Evolutionary conservation across 2,329 filamentous ascomycete genomes (phyloP), one percentile per base, ranked within the genome.

Genomic region (Rutstroemia sp.): DNA sequence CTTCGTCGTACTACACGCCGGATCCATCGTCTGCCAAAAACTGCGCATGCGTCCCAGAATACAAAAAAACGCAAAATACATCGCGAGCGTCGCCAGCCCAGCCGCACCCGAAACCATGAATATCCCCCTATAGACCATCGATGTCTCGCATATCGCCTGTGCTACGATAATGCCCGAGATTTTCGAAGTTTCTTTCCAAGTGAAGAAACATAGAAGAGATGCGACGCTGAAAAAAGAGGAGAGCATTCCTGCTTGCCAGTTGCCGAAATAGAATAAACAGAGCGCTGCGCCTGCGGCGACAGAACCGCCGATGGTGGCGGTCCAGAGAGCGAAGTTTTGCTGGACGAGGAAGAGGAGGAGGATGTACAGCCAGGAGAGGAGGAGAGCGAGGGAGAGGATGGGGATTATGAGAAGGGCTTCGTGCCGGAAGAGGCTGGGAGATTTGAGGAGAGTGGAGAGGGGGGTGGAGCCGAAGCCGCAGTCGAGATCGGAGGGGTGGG

Each of bases 211-310:
- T 4, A 47, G 10, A 16, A 47, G 19, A 2, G 44, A 47, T 7
- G 25, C 16, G 3, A 47, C 10, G 16, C 44, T 27, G 23, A 47
- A 47, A 10, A 47, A 47, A 3, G 44, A 47, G 4, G 44, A 23
- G 6, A 47, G 21, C 10, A 47, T 10, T 5, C 21, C 44, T 3
- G 44, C 44, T 27, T 47, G 44, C 44, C 44, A 47, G 1, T 72
- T 73, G 27, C 86, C 89, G 0, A 77, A 81, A 59, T 80, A 82
- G 1, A 88, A 88, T 37, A 88, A 92, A 69, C 75, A 96, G 5
- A 95, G 89, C 23, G 83, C 39, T n/a, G 39, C 16, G 6, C 16
- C 16, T 7, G 39, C 39, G 5, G 39, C 39, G 17, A 42, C 5
- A 2, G 17, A 8, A 5, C 39, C 39, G 10, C 39, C 39, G 5